A percentile compares a stretch with the other conserved stretches of the same genome.
These are phyloP conservation scores for Entonaema liquescens DNA, from an alignment of 495 filamentous ascomycete genomes.

Conservation along the genomic window DNA sequence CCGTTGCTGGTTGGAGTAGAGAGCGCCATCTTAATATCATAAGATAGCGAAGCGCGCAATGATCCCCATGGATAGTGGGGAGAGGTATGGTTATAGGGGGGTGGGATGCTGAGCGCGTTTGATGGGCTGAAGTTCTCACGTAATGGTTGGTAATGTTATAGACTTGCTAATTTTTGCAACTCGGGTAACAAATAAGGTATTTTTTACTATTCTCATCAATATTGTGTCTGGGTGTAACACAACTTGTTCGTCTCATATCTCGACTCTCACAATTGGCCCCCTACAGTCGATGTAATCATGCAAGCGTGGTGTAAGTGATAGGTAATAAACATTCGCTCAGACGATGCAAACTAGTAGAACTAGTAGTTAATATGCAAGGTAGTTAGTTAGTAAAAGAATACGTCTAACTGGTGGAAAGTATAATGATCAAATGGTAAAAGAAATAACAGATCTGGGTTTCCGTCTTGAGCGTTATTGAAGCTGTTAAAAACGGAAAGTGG, in stretches of 20 bases:
- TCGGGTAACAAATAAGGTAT: constrained; percentile 9
- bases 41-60: constrained; percentile 33
- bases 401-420: neutral
- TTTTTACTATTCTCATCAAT: constrained; percentile 14
- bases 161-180: neutral
- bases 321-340: neutral
- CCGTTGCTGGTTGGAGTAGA: constrained; percentile 44
- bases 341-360: neutral
- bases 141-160: constrained; percentile 16
- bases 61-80: constrained; percentile 39
- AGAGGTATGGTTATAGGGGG: constrained; percentile 8
- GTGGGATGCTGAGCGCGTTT: constrained; percentile 8
- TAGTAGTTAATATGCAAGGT: neutral
- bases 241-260: constrained; percentile 13
- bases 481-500: neutral
- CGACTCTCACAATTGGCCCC: constrained; percentile 11
- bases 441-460: neutral
- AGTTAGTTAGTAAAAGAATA: no score
- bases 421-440: neutral
- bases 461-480: neutral
- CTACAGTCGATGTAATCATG: constrained; percentile 15
- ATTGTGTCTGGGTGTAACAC: constrained; percentile 13
- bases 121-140: constrained; percentile 11
- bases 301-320: constrained; percentile 20
- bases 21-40: constrained; percentile 46